These are phyloP conservation scores for Hylodesmum podocarpum DNA, from an alignment of 306 rosid species.

Conservation along the genomic window DNA sequence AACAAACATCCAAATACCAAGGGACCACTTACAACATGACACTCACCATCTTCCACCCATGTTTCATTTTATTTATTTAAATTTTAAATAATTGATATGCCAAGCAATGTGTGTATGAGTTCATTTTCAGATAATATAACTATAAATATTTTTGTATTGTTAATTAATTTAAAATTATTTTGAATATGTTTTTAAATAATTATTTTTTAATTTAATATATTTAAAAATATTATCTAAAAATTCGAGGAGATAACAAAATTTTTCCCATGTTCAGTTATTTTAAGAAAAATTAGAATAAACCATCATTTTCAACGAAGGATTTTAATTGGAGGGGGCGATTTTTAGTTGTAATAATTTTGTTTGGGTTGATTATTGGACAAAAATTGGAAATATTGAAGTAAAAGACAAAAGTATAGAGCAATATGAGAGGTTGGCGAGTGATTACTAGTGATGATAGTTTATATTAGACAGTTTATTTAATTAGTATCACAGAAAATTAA, in stretches of 20 bases:
- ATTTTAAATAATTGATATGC: background rate
- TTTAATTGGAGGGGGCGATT: background rate
- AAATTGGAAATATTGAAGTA: background rate
- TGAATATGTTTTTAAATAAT: no score
- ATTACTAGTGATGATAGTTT: background rate
- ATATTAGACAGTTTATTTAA: slow-evolving; percentile 21
- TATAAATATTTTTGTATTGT: no score
- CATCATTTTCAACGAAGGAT: no score
- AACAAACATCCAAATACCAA: background rate
- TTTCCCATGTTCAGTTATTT: no score
- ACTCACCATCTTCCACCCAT: background rate
- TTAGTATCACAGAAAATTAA: slow-evolving; percentile 35
- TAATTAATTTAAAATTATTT: background rate
- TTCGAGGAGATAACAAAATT: no score
- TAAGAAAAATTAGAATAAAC: no score
- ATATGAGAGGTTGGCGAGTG: background rate
- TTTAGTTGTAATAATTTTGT: background rate
- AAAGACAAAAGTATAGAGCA: slow-evolving; percentile 2
- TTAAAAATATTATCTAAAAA: no score
- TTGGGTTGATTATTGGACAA: background rate
- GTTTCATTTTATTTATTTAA: background rate
- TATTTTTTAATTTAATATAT: no score
- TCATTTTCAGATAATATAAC: no score
- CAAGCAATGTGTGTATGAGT: no score
- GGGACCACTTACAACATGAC: background rate